Conservation (phyloP, 2,329 filamentous ascomycete genomes). For the Cladophialophora carrionii region DNA sequence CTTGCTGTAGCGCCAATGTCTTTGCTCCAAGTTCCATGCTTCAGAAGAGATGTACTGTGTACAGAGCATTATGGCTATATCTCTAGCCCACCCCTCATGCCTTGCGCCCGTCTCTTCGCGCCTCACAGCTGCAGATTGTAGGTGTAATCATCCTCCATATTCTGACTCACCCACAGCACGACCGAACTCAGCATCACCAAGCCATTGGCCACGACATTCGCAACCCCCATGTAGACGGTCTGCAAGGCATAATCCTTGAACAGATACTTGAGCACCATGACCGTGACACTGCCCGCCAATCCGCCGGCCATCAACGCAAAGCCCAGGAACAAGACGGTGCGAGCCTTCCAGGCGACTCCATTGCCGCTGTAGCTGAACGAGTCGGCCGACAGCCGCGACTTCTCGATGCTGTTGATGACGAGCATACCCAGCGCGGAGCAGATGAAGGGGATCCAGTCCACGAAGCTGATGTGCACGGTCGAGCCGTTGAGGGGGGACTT, state of each 20-base stretch:
- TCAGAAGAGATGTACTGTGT: neutral
- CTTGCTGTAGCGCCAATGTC: neutral
- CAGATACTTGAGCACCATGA: constrained; percentile 70
- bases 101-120: neutral
- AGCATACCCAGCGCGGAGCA: constrained; percentile 71
- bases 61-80: neutral
- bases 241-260: constrained; percentile 62
- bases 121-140: constrained; percentile 66
- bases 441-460: constrained; percentile 73
- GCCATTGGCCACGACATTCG: constrained; percentile 67
- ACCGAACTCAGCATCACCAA: constrained; percentile 69
- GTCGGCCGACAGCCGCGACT: constrained; percentile 65
- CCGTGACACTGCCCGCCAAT: constrained; percentile 67
- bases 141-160: constrained; percentile 73
- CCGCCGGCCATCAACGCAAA: constrained; percentile 71
- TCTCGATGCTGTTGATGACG: constrained; percentile 73
- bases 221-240: constrained; percentile 69
- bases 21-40: neutral
- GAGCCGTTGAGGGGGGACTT: constrained; percentile 65
- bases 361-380: constrained; percentile 67
- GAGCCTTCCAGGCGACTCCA: constrained; percentile 71
- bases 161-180: constrained; percentile 71
- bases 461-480: constrained; percentile 67
- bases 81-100: neutral
- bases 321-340: constrained; percentile 69